These are phyloP conservation scores for Leersia perrieri DNA, from an alignment of 176 grass and related monocot genomes.

Conservation along the genomic window DNA sequence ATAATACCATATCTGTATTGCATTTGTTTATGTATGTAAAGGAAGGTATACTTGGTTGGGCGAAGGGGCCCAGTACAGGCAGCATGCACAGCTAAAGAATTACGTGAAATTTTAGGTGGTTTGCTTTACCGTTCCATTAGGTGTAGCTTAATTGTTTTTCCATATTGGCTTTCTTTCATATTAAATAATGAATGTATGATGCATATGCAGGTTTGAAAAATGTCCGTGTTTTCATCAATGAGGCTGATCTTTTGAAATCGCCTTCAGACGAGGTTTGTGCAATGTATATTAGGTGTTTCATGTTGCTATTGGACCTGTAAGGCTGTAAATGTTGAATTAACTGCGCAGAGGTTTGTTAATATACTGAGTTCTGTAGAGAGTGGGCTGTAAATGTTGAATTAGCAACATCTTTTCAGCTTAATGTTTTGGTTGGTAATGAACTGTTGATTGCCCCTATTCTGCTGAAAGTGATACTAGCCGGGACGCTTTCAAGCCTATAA, in stretches of 20 bases:
- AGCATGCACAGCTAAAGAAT: slow-evolving; percentile 88
- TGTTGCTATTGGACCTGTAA: background rate
- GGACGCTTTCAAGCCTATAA: too few species aligned
- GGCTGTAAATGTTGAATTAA: too few species aligned
- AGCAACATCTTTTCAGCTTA: too few species aligned
- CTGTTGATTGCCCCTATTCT: too few species aligned
- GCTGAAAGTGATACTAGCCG: too few species aligned
- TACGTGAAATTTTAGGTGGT: slow-evolving; percentile 88
- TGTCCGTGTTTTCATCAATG: slow-evolving; percentile 57
- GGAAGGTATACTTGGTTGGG: slow-evolving; percentile 91
- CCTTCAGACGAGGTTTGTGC: slow-evolving; percentile 65
- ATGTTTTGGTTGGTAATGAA: too few species aligned
- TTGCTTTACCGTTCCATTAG: slow-evolving; percentile 10
- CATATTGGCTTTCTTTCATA: slow-evolving; percentile 5
- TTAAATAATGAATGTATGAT: slow-evolving; percentile 5
- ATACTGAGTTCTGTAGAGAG: too few species aligned
- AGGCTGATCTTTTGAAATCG: slow-evolving; percentile 49
- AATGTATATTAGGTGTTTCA: background rate
- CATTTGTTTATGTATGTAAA: slow-evolving; percentile 34
- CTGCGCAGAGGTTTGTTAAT: too few species aligned
- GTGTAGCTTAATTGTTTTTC: background rate
- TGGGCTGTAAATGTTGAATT: too few species aligned
- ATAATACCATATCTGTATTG: slow-evolving; percentile 20
- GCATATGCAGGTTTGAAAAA: slow-evolving; percentile 69
- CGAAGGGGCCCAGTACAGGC: slow-evolving; percentile 83